Conservation (phyloP, 2,329 filamentous ascomycete genomes). For the Xylariales sp. region DNA sequence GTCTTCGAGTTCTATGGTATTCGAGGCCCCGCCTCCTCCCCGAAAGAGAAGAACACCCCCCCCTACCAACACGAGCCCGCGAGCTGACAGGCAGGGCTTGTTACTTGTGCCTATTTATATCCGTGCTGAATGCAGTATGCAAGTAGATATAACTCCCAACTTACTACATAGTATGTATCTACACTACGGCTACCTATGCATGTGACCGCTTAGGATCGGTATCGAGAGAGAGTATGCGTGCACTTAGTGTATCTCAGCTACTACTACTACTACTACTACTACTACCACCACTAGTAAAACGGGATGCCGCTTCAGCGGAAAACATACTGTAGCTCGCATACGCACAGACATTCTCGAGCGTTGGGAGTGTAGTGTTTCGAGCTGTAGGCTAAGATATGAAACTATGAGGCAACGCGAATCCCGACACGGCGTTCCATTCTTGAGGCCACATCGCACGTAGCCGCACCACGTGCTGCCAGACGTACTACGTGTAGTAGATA, state of each 20-base stretch:
- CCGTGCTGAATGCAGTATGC: slow-evolving; percentile 4
- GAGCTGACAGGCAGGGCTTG: slow-evolving; percentile 28
- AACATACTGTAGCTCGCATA: not conserved
- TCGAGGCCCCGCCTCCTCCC: not conserved
- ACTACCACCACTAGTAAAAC: not conserved
- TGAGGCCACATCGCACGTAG: slow-evolving; percentile 25
- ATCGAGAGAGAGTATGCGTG: no score
- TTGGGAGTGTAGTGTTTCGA: not conserved
- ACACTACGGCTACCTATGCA: no score
- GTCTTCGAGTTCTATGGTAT: not conserved
- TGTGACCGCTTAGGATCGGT: no score
- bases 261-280: no score
- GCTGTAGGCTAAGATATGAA: slow-evolving; percentile 20
- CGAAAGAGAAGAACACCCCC: not conserved
- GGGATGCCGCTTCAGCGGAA: not conserved
- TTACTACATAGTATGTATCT: no score
- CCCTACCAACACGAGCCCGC: not conserved
- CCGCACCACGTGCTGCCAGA: slow-evolving; percentile 28
- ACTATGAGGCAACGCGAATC: slow-evolving; percentile 20
- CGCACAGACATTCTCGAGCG: not conserved
- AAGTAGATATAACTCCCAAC: no score
- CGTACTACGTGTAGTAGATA: not conserved
- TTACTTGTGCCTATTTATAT: slow-evolving; percentile 28
- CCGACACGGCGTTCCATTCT: slow-evolving; percentile 18
- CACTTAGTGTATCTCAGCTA: no score